Evolutionary conservation across 257 asterid genomes (phyloP).

Genomic region (Solanum pennellii): DNA sequence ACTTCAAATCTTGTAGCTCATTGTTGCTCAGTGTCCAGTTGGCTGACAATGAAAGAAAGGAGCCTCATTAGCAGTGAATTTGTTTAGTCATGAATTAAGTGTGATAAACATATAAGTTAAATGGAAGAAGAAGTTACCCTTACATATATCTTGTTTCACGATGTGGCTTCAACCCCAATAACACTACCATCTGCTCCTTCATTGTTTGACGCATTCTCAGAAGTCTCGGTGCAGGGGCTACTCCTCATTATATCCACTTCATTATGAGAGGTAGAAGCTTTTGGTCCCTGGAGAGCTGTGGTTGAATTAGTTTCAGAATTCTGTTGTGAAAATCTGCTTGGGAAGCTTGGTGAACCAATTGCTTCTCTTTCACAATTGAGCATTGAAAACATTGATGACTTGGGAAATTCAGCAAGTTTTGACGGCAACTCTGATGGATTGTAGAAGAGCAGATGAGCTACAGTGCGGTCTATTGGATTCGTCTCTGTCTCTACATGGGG

Average conservation of each 20-base stretch:
- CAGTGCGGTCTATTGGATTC: slow-evolving; percentile 74
- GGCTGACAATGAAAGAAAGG: slow-evolving; percentile 33
- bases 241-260: slow-evolving; percentile 17
- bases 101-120: background rate
- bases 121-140: slow-evolving; percentile 33
- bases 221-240: slow-evolving; percentile 11
- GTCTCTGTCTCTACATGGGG: slow-evolving; percentile 61
- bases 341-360: slow-evolving; percentile 13
- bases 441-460: slow-evolving; percentile 85
- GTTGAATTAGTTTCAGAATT: slow-evolving; percentile 20
- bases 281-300: slow-evolving; percentile 27
- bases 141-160: slow-evolving; percentile 5
- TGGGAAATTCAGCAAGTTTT: slow-evolving; percentile 35
- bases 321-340: slow-evolving; percentile 12
- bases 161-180: slow-evolving; percentile 19
- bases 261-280: slow-evolving; percentile 19
- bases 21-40: background rate
- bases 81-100: background rate
- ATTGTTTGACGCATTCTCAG: slow-evolving; percentile 22
- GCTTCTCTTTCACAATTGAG: slow-evolving; percentile 26
- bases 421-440: slow-evolving; percentile 42
- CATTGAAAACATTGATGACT: slow-evolving; percentile 37
- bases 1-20: background rate
- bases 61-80: slow-evolving; percentile 19
- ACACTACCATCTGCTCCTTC: slow-evolving; percentile 19